Evolutionary conservation across 2,329 filamentous ascomycete species (phyloP).

Genomic region (Dactylella cylindrospora): DNA sequence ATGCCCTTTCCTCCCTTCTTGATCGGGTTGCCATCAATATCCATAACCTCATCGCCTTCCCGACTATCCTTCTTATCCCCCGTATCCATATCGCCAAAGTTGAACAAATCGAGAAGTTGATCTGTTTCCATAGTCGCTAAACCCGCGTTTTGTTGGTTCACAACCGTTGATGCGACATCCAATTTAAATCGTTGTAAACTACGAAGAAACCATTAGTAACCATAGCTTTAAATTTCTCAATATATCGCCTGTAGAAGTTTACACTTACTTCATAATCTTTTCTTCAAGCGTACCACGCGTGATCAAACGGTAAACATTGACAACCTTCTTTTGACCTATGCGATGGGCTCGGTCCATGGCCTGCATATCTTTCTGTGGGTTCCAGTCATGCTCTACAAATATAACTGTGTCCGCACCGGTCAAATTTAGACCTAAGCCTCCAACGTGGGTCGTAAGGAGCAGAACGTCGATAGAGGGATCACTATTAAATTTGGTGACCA

Average conservation of each 20-base stretch:
- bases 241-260: background rate
- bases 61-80: slow-evolving; percentile 60
- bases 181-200: slow-evolving; percentile 99
- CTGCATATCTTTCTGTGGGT: slow-evolving; percentile 96
- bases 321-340: slow-evolving; percentile 99
- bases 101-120: slow-evolving; percentile 96
- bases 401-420: slow-evolving; percentile 98
- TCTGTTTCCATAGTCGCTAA: slow-evolving; percentile 96
- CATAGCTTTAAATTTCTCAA: background rate
- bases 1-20: slow-evolving; percentile 97
- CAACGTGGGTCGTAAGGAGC: slow-evolving; percentile 90
- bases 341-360: slow-evolving; percentile 98
- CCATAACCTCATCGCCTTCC: slow-evolving; percentile 80
- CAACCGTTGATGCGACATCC: slow-evolving; percentile 94
- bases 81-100: slow-evolving; percentile 74
- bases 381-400: slow-evolving; percentile 99
- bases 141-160: slow-evolving; percentile 97
- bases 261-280: slow-evolving; percentile 80
- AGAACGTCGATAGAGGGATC: slow-evolving; percentile 95
- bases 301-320: slow-evolving; percentile 96
- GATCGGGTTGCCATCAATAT: slow-evolving; percentile 86
- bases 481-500: slow-evolving; percentile 98
- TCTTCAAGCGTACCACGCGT: slow-evolving; percentile 95
- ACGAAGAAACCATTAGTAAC: slow-evolving; percentile 19
- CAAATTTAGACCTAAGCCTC: slow-evolving; percentile 88